Conservation (phyloP, 306 rosid genomes). For the Prunus dulcis region DNA sequence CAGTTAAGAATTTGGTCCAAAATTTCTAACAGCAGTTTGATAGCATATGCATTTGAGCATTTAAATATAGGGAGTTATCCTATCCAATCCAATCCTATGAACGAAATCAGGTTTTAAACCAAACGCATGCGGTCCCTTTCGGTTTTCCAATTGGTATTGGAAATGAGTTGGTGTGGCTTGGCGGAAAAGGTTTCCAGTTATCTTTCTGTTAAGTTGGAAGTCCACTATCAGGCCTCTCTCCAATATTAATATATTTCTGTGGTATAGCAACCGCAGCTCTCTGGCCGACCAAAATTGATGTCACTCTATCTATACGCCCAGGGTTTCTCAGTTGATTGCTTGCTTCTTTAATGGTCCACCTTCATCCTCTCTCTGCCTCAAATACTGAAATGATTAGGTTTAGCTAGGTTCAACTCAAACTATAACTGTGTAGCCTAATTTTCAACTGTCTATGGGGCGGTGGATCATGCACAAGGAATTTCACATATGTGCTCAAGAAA, state of each 20-base stretch:
- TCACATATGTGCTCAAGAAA: not conserved
- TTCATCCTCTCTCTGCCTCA: not conserved
- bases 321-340: not conserved
- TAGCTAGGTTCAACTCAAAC: not conserved
- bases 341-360: not conserved
- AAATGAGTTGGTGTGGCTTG: not conserved
- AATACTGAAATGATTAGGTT: not conserved
- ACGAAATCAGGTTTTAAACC: not conserved
- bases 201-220: conserved; percentile 20
- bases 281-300: not conserved
- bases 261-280: not conserved
- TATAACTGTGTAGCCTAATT: not conserved
- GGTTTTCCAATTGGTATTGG: not conserved
- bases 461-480: not conserved
- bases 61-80: too few relatives aligned
- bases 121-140: not conserved
- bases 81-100: too few relatives aligned
- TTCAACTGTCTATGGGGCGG: not conserved
- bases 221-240: not conserved
- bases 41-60: too few relatives aligned
- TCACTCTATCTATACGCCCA: not conserved
- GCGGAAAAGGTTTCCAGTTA: conserved; percentile 10
- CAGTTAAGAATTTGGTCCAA: too few relatives aligned
- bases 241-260: not conserved
- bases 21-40: too few relatives aligned